phyloP scores from a whole-genome alignment of 2,329 filamentous ascomycete species.

The Trichoderma sp. region DNA sequence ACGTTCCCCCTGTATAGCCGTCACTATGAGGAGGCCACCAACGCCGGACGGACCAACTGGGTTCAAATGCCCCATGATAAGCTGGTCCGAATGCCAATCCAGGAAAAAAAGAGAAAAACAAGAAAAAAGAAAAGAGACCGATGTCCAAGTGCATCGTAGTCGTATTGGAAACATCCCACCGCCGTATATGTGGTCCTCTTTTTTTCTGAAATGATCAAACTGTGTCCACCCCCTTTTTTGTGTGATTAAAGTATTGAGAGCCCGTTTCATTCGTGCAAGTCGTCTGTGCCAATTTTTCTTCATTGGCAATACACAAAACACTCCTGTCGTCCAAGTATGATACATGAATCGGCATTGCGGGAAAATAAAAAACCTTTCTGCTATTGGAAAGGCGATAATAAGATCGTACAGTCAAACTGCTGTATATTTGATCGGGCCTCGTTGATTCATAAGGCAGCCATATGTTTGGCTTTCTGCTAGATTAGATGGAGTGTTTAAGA shows the following conservation, averaged over 20 bases:
- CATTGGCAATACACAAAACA: neutral
- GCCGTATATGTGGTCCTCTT: neutral
- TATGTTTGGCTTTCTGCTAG: neutral
- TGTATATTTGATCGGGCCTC: neutral
- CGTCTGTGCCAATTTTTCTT: neutral
- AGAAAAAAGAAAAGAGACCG: neutral
- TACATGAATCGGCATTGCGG: constrained; percentile 6
- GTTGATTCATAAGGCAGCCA: neutral
- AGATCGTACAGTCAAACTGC: neutral
- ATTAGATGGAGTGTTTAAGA: neutral
- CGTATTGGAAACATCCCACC: constrained; percentile 16
- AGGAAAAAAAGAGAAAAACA: neutral
- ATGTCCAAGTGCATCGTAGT: constrained; percentile 6
- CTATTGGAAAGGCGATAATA: neutral
- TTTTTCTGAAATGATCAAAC: neutral
- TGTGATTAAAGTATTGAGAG: neutral
- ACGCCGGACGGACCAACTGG: constrained; percentile 20
- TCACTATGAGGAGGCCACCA: constrained; percentile 12
- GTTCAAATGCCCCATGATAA: constrained; percentile 2
- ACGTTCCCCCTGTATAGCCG: constrained; percentile 16
- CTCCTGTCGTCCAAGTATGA: constrained; percentile 8
- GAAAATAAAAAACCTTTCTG: neutral
- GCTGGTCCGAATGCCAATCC: constrained; percentile 24
- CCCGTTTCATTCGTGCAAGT: neutral
- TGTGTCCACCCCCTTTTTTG: neutral